Evolutionary conservation across 139 green algal species (phyloP).

Genomic region (Closterium sp.): DNA sequence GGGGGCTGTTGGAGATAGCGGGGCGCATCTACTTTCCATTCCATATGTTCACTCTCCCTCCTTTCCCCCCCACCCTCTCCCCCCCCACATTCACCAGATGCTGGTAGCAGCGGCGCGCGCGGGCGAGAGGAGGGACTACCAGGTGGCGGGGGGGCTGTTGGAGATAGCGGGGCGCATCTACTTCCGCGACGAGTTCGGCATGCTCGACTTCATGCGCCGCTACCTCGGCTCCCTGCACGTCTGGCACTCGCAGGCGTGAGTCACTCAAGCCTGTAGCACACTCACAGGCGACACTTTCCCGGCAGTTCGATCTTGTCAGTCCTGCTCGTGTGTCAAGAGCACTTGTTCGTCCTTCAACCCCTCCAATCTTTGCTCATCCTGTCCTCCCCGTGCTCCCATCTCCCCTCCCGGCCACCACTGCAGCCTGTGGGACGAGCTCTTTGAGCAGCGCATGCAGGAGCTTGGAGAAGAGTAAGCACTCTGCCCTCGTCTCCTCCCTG

Average conservation of each 20-base stretch:
- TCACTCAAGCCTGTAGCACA: not conserved
- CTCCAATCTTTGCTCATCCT: too few relatives aligned
- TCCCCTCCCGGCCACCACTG: not conserved
- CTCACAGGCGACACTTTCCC: too few relatives aligned
- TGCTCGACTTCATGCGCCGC: slow-evolving; percentile 1
- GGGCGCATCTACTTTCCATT: slow-evolving; percentile 5
- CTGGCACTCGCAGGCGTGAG: slow-evolving; percentile 1
- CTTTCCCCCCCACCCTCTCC: too few relatives aligned
- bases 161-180: not conserved
- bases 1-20: not conserved
- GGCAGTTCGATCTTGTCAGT: too few relatives aligned
- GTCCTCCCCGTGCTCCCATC: not conserved
- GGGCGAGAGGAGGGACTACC: not conserved
- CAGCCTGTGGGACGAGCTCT: slow-evolving; percentile 2
- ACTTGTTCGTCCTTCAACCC: too few relatives aligned
- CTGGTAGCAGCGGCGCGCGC: not conserved
- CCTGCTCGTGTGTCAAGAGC: too few relatives aligned
- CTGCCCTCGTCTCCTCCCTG: not conserved
- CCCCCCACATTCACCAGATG: not conserved
- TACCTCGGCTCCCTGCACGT: not conserved
- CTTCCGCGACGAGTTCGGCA: slow-evolving; percentile 3
- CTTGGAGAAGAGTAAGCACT: not conserved
- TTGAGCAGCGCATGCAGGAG: slow-evolving; percentile 4
- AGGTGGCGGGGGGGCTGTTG: not conserved
- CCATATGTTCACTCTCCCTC: too few relatives aligned